These are phyloP conservation scores for Penicillium psychrofluorescens DNA, from an alignment of 495 filamentous ascomycete genomes.

Conservation along the genomic window DNA sequence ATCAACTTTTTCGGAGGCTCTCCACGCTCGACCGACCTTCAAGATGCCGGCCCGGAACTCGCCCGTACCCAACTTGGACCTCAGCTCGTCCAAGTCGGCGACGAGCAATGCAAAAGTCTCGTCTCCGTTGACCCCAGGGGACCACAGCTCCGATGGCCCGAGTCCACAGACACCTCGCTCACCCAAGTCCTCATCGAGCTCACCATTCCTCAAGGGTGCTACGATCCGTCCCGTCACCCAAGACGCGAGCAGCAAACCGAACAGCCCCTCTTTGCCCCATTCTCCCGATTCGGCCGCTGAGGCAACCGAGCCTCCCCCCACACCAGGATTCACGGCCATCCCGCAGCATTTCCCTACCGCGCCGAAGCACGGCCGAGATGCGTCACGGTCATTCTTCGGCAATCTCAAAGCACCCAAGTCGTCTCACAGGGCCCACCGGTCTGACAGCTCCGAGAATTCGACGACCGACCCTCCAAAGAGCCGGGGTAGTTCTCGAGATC, in stretches of 20 bases:
- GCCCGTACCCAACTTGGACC: conserved; percentile 36
- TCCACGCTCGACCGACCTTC: conserved; percentile 10
- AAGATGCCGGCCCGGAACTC: conserved; percentile 40
- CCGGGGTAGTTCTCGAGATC: conserved; percentile 36
- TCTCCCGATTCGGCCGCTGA: conserved; percentile 24
- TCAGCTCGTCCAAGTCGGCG: conserved; percentile 29
- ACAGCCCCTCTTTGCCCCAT: conserved; percentile 24
- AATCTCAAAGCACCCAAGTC: conserved; percentile 50
- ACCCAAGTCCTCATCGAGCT: conserved; percentile 35
- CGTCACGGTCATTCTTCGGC: conserved; percentile 50
- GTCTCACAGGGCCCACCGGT: conserved; percentile 36
- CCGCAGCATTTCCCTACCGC: conserved; percentile 45
- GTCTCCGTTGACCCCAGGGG: conserved; percentile 29
- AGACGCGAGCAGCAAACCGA: conserved; percentile 27
- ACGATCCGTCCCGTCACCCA: conserved; percentile 40
- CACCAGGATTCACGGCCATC: conserved; percentile 46
- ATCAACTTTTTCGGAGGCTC: background rate
- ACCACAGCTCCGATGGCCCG: conserved; percentile 31
- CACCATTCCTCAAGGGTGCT: conserved; percentile 33
- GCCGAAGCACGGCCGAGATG: conserved; percentile 44
- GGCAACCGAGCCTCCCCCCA: conserved; percentile 11
- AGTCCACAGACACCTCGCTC: conserved; percentile 39
- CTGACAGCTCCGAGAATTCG: conserved; percentile 33
- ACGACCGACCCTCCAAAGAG: conserved; percentile 32
- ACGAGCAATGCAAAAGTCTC: conserved; percentile 21